Base-by-base conservation (phyloP, 371 early-diverging fungal genomes). In the Nosema muscidifuracis region DNA sequence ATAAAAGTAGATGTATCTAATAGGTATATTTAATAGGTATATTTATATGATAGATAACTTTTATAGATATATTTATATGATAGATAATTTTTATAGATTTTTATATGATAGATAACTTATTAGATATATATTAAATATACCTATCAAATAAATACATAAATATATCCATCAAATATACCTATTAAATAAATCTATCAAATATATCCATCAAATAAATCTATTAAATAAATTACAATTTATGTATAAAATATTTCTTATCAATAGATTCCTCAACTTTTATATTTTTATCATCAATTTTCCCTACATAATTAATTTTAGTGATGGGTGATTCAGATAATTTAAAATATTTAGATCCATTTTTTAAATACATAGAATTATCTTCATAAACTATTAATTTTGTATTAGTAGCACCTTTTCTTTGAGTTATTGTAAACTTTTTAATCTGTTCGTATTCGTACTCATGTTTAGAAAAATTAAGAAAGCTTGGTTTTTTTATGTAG, bases 401-500 rank as follows among this genome's bases (percentile, higher is more conserved):
- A 42, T 77, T 77, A n/a, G 67, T 34, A 31, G 3, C 9, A 30
- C 42, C 31, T 30, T 38, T 44, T 20, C 31, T 40, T 10, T 44
- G 40, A 7, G 55, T 34, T 20, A 76, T 58, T 36, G 75, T 76
- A 18, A 58, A 38, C 20, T 33, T 65, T 28, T 42, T 31, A 20
- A 76, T 42, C 26, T 71, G 62, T 33, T 76, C 71, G 15, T 66
- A 22, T 20, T 51, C 26, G 71, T 76, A 71, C 44, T 69, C 65
- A 13, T 60, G 26, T 26, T 50, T 43, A 13, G 38, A 56, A 30
- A 77, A 77, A n/a, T 53, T 36, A 9, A 77, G 13, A 47, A 44
- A 58, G 13, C 38, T 63, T 33, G 77, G 77, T 53, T 71, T 68
- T 61, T 77, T 77, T 20, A 77, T 31, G 24, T 74, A 58, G 34